Conservation (phyloP, 2,329 filamentous ascomycete genomes). For the Calonectria fujianensis region DNA sequence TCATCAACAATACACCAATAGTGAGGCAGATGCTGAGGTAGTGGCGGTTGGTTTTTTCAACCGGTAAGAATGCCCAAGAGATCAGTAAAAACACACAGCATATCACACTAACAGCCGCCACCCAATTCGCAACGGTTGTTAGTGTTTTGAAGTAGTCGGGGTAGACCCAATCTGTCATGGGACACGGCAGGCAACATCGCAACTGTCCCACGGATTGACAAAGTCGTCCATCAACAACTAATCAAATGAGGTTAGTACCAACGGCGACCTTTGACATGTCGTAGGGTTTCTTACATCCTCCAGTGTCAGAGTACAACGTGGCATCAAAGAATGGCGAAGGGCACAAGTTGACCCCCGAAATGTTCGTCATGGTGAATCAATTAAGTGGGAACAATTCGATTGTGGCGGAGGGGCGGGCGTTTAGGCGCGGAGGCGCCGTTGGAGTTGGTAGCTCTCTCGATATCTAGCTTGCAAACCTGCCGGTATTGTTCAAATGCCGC, state of each 20-base stretch:
- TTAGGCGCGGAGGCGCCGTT: constrained; percentile 38
- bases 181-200: constrained; percentile 92
- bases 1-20: constrained; percentile 84
- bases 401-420: constrained; percentile 10
- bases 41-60: constrained; percentile 92
- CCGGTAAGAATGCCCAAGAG: constrained; percentile 87
- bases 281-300: constrained; percentile 76
- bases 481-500: constrained; percentile 26
- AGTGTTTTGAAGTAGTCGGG: constrained; percentile 76
- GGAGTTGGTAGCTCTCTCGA: constrained; percentile 24
- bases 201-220: constrained; percentile 70
- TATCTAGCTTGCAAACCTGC: constrained; percentile 18
- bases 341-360: constrained; percentile 71
- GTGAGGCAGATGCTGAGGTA: constrained; percentile 94
- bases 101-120: constrained; percentile 84
- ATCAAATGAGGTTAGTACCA: constrained; percentile 1
- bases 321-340: constrained; percentile 82
- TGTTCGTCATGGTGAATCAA: constrained; percentile 55
- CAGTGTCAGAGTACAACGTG: constrained; percentile 73
- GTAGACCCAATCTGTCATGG: constrained; percentile 85
- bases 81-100: constrained; percentile 85
- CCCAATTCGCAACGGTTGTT: constrained; percentile 84
- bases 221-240: constrained; percentile 75
- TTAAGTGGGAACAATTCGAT: constrained; percentile 28
- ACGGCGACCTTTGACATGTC: not conserved